A percentile compares a stretch with the other conserved stretches of the same genome.
These are phyloP conservation scores for Penicillium glabrum DNA, from an alignment of 2,329 filamentous ascomycete species.

Conservation along the genomic window DNA sequence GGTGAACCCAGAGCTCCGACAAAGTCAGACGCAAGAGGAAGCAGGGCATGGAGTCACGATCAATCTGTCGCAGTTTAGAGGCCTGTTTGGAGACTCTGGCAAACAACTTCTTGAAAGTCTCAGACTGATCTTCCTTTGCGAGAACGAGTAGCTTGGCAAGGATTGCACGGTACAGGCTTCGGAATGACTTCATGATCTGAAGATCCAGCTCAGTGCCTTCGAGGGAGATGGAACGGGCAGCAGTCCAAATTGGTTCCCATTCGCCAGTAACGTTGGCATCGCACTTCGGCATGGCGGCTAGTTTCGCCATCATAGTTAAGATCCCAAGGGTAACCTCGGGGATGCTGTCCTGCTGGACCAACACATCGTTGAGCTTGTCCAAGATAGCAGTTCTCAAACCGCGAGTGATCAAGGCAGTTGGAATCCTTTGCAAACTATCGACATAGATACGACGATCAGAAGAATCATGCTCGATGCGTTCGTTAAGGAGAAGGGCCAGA, in stretches of 20 bases:
- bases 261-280: slow-evolving; percentile 36
- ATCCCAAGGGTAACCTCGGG: slow-evolving; percentile 32
- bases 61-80: slow-evolving; percentile 31
- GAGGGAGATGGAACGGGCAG: slow-evolving; percentile 35
- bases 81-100: slow-evolving; percentile 29
- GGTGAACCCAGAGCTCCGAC: slow-evolving; percentile 34
- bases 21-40: slow-evolving; percentile 38
- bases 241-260: slow-evolving; percentile 37
- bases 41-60: slow-evolving; percentile 37
- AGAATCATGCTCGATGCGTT: slow-evolving; percentile 31
- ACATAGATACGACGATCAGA: slow-evolving; percentile 30
- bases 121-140: slow-evolving; percentile 35
- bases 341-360: slow-evolving; percentile 29
- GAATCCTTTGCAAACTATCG: slow-evolving; percentile 38
- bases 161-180: slow-evolving; percentile 35
- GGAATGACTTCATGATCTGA: slow-evolving; percentile 38
- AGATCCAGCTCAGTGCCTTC: slow-evolving; percentile 33
- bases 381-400: slow-evolving; percentile 35
- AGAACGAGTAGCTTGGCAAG: slow-evolving; percentile 35
- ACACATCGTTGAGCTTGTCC: slow-evolving; percentile 34
- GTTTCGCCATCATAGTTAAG: slow-evolving; percentile 40
- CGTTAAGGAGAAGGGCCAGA: slow-evolving; percentile 33
- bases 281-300: slow-evolving; percentile 42
- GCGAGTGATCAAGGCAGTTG: slow-evolving; percentile 37
- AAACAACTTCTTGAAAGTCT: slow-evolving; percentile 37